These are phyloP conservation scores for Citrus sinensis DNA, from an alignment of 345 rosid species.

Conservation along the genomic window DNA sequence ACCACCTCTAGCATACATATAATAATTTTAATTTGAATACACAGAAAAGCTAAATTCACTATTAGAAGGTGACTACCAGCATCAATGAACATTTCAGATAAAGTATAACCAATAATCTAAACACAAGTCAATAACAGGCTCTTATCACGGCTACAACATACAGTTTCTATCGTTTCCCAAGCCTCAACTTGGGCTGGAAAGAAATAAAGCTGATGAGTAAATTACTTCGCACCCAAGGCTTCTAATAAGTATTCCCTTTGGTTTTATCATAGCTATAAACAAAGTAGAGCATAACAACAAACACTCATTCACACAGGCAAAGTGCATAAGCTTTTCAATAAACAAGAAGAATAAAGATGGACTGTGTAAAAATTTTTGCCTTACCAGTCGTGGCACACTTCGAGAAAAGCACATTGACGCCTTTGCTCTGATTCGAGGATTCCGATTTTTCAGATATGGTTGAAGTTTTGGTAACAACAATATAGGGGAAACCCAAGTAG, in stretches of 20 bases:
- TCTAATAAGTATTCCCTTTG: neutral
- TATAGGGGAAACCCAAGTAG: slow-evolving; percentile 61
- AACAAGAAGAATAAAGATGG: neutral
- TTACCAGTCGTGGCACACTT: slow-evolving; percentile 81
- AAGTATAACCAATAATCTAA: neutral
- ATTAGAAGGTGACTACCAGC: neutral
- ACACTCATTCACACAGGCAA: neutral
- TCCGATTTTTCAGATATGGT: slow-evolving; percentile 78
- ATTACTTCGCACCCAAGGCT: neutral
- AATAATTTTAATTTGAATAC: neutral
- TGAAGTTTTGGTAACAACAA: slow-evolving; percentile 67
- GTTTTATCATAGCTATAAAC: neutral
- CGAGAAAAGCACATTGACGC: slow-evolving; percentile 82
- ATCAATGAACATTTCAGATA: neutral
- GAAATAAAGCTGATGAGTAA: neutral
- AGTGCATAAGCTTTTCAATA: neutral
- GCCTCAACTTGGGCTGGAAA: neutral
- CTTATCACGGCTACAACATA: neutral
- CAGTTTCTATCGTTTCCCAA: neutral
- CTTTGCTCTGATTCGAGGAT: slow-evolving; percentile 91
- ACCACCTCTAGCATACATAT: neutral
- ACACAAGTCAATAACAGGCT: neutral
- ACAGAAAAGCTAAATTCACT: neutral
- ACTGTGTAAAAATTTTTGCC: neutral
- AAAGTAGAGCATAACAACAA: neutral